phyloP scores from a whole-genome alignment of 768 basidiomycete species.

The Podaxis mareebaensis region DNA sequence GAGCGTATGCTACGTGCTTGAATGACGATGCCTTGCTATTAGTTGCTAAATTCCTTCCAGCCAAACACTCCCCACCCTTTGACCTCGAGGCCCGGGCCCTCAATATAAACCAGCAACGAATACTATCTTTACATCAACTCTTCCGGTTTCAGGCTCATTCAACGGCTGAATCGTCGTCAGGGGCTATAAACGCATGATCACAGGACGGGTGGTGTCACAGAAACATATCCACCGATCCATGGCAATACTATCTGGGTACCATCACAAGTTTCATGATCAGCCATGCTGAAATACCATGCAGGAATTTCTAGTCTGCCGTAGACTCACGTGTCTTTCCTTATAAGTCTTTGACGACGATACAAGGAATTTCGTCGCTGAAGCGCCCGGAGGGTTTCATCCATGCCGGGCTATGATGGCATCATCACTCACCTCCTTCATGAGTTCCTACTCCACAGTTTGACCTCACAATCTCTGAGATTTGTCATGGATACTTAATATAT shows the following conservation, averaged over 20 bases:
- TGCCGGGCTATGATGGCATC: neutral
- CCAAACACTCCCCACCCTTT: too few relatives aligned
- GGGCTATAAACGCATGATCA: neutral
- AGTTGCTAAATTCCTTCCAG: too few relatives aligned
- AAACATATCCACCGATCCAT: neutral
- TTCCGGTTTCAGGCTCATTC: neutral
- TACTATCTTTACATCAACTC: too few relatives aligned
- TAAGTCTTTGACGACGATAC: too few relatives aligned
- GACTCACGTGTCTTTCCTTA: too few relatives aligned
- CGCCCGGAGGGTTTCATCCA: neutral
- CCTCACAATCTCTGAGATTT: neutral
- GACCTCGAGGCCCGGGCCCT: too few relatives aligned
- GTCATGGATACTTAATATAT: slow-evolving; percentile 2
- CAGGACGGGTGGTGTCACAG: neutral
- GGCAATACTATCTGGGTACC: neutral
- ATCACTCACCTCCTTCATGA: neutral
- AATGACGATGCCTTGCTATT: too few relatives aligned
- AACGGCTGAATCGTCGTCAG: neutral
- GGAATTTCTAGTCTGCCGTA: too few relatives aligned
- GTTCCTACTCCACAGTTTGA: neutral
- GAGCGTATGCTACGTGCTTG: too few relatives aligned
- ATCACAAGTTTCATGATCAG: neutral
- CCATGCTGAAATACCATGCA: neutral
- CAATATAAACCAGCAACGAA: too few relatives aligned
- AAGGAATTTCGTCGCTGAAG: too few relatives aligned